Percentiles rank a stretch among this genome's conserved stretches.
These are phyloP conservation scores for Lophium mytilinum DNA, from an alignment of 495 filamentous ascomycete species.

Conservation along the genomic window DNA sequence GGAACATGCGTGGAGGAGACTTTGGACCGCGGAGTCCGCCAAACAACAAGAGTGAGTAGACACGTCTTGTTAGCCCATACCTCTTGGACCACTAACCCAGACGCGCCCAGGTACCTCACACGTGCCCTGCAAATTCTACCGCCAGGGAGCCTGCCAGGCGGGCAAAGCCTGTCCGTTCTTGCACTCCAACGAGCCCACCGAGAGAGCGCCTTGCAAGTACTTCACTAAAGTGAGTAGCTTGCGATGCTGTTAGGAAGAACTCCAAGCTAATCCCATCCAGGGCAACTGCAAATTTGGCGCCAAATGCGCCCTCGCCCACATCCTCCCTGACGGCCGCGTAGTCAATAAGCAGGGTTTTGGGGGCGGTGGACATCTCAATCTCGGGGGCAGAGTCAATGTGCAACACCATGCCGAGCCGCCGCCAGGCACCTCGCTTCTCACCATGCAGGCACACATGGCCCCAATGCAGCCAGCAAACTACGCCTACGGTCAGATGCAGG, in stretches of 20 bases:
- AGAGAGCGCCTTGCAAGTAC: slow-evolving; percentile 91
- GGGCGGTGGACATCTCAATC: slow-evolving; percentile 48
- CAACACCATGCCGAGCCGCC: slow-evolving; percentile 63
- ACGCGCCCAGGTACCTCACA: slow-evolving; percentile 73
- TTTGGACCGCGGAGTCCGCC: slow-evolving; percentile 76
- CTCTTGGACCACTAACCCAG: slow-evolving; percentile 14
- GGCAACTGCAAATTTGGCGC: slow-evolving; percentile 98
- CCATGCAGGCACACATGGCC: slow-evolving; percentile 35
- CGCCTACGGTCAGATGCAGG: slow-evolving; percentile 12
- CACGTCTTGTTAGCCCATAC: background rate
- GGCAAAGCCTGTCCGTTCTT: slow-evolving; percentile 93
- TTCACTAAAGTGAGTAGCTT: slow-evolving; percentile 74
- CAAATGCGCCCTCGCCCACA: slow-evolving; percentile 93
- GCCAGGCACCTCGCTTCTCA: slow-evolving; percentile 71
- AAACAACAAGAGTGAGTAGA: slow-evolving; percentile 62
- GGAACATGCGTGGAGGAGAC: slow-evolving; percentile 19
- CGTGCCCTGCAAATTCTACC: slow-evolving; percentile 98
- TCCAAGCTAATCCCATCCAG: slow-evolving; percentile 37
- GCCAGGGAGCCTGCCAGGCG: slow-evolving; percentile 91
- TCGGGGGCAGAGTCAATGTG: slow-evolving; percentile 66
- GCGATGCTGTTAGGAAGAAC: background rate
- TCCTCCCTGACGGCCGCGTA: slow-evolving; percentile 84
- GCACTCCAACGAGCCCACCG: slow-evolving; percentile 73
- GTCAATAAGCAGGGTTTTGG: slow-evolving; percentile 58
- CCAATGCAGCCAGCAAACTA: slow-evolving; percentile 7